A percentile compares a stretch with the other conserved stretches of the same genome.
Evolutionary conservation across 805 yeast species (phyloP).

Genomic region (Brettanomyces naardenensis): DNA sequence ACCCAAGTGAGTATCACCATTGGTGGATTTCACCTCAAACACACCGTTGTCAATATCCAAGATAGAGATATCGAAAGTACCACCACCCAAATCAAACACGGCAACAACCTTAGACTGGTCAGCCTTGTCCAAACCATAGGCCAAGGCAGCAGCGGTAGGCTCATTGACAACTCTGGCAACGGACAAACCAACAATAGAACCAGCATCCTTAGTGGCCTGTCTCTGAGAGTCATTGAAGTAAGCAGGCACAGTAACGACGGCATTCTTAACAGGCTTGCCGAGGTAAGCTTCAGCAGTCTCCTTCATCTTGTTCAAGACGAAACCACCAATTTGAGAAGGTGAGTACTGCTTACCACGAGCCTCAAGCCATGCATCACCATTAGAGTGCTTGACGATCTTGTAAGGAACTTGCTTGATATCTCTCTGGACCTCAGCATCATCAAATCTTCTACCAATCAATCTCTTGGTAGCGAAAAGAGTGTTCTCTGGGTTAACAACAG

Average conservation of each 20-base stretch:
- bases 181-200: constrained; percentile 92
- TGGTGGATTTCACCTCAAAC: constrained; percentile 94
- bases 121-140: constrained; percentile 84
- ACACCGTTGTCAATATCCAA: constrained; percentile 97
- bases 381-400: constrained; percentile 46
- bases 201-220: constrained; percentile 95
- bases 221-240: constrained; percentile 88
- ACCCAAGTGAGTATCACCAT: constrained; percentile 92
- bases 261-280: constrained; percentile 81
- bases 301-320: constrained; percentile 89
- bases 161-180: constrained; percentile 85
- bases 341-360: constrained; percentile 41
- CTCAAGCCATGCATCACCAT: constrained; percentile 67
- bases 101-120: constrained; percentile 56
- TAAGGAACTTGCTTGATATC: constrained; percentile 60
- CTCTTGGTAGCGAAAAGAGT: constrained; percentile 80
- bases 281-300: constrained; percentile 93
- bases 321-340: constrained; percentile 68
- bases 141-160: constrained; percentile 92
- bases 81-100: constrained; percentile 97
- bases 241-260: constrained; percentile 88
- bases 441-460: constrained; percentile 64
- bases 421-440: constrained; percentile 62
- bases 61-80: constrained; percentile 95
- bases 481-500: constrained; percentile 64